These are phyloP conservation scores for Boechera stricta DNA, from an alignment of 345 rosid genomes.

Conservation along the genomic window DNA sequence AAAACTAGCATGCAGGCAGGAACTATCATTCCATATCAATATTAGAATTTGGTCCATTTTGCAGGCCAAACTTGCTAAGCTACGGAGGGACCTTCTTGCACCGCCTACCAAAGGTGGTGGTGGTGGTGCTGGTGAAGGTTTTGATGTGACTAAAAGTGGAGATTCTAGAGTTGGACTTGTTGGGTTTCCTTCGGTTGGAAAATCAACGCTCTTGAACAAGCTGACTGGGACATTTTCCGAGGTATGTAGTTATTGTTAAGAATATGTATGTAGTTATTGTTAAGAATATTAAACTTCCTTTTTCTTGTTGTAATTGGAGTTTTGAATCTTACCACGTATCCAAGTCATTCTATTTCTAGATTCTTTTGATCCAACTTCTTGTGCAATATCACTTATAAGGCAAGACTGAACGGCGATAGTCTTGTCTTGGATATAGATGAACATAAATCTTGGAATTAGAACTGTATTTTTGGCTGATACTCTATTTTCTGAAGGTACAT, in stretches of 20 bases:
- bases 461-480: conserved; percentile 8
- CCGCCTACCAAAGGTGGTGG: conserved; percentile 92
- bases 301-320: conserved; percentile 6
- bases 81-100: conserved; percentile 88
- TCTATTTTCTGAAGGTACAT: conserved; percentile 23
- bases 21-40: background rate
- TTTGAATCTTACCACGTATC: conserved; percentile 6
- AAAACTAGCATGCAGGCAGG: background rate
- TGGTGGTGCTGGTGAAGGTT: conserved; percentile 91
- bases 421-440: conserved; percentile 19
- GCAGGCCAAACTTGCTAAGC: conserved; percentile 95
- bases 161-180: conserved; percentile 97
- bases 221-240: conserved; percentile 94
- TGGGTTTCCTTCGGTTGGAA: conserved; percentile 97
- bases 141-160: conserved; percentile 97
- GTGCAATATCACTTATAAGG: background rate
- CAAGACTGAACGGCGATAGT: background rate
- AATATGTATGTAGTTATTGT: conserved; percentile 46
- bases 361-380: conserved; percentile 2
- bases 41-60: background rate
- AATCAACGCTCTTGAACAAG: conserved; percentile 96
- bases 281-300: background rate
- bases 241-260: conserved; percentile 51
- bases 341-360: background rate
- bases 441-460: conserved; percentile 8